Evolutionary conservation across 768 basidiomycete species (phyloP).

Genomic region (Collybia nuda): DNA sequence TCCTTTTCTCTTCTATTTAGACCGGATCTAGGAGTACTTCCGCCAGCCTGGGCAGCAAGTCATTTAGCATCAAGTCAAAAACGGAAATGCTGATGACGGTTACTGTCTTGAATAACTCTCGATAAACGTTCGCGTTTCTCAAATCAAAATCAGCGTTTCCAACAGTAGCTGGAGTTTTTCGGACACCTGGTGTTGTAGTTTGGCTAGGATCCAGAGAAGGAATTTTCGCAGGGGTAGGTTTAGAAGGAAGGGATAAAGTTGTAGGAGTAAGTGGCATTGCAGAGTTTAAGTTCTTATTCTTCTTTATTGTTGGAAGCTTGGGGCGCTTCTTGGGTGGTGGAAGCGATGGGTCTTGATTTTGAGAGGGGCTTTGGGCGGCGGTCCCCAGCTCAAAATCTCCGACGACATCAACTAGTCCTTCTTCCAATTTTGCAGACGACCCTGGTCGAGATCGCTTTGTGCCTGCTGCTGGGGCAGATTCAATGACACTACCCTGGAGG

Average conservation of each 20-base stretch:
- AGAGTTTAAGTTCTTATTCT: constrained; percentile 46
- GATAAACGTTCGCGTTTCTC: constrained; percentile 61
- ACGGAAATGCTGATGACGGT: constrained; percentile 12
- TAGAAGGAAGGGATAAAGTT: constrained; percentile 19
- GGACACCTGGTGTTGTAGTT: constrained; percentile 22
- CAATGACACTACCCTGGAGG: constrained; percentile 37
- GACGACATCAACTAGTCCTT: constrained; percentile 29
- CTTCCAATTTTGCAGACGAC: constrained; percentile 29
- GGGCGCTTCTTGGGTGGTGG: constrained; percentile 26
- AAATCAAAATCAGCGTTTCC: constrained; percentile 62
- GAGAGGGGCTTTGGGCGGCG: constrained; percentile 23
- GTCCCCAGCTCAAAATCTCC: constrained; percentile 23
- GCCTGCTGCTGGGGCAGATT: constrained; percentile 19
- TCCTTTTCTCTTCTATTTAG: constrained; percentile 49
- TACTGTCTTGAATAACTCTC: constrained; percentile 60
- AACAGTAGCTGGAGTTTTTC: constrained; percentile 41
- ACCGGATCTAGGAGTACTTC: constrained; percentile 43
- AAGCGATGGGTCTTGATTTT: constrained; percentile 30
- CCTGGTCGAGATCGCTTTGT: constrained; percentile 31
- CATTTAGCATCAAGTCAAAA: background rate
- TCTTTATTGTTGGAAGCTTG: constrained; percentile 70
- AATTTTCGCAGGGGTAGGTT: constrained; percentile 24
- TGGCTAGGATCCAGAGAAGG: constrained; percentile 25
- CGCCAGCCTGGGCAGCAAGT: constrained; percentile 32
- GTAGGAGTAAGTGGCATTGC: constrained; percentile 20